Conservation (phyloP, 306 rosid genomes). For the Gastrolobium bilobum region DNA sequence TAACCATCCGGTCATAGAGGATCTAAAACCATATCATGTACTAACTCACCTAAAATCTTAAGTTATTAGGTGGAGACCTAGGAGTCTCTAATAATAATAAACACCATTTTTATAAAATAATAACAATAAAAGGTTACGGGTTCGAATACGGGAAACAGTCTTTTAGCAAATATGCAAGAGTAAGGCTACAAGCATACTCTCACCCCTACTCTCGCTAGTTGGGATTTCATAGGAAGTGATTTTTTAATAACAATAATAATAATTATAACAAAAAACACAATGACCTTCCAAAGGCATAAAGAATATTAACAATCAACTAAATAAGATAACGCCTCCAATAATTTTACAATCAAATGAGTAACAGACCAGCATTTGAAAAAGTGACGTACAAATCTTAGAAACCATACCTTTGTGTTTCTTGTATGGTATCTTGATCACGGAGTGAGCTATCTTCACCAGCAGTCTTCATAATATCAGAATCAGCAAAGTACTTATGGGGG, state of each 20-base stretch:
- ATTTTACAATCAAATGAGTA: constrained; percentile 25
- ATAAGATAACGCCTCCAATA: constrained; percentile 6
- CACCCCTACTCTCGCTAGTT: no score
- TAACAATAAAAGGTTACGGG: no score
- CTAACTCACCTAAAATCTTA: neutral
- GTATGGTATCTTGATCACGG: constrained; percentile 56
- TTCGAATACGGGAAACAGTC: no score
- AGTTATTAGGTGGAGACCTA: neutral
- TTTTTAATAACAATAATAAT: neutral
- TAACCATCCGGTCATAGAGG: constrained; percentile 15
- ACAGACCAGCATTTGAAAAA: constrained; percentile 34
- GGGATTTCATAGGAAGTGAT: neutral
- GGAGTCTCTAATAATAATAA: neutral
- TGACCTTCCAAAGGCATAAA: constrained; percentile 35
- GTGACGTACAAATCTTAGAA: constrained; percentile 36
- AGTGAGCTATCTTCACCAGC: constrained; percentile 72
- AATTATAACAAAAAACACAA: neutral
- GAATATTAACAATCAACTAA: constrained; percentile 26
- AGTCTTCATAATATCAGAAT: constrained; percentile 66
- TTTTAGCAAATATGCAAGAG: no score
- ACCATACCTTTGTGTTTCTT: constrained; percentile 76
- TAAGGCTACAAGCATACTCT: no score
- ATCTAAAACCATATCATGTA: constrained; percentile 4
- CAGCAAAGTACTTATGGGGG: constrained; percentile 70
- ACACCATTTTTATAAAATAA: neutral